A percentile compares a stretch with the other conserved stretches of the same genome.
phyloP scores from a whole-genome alignment of 768 basidiomycete species.

The Boletellus ananas region DNA sequence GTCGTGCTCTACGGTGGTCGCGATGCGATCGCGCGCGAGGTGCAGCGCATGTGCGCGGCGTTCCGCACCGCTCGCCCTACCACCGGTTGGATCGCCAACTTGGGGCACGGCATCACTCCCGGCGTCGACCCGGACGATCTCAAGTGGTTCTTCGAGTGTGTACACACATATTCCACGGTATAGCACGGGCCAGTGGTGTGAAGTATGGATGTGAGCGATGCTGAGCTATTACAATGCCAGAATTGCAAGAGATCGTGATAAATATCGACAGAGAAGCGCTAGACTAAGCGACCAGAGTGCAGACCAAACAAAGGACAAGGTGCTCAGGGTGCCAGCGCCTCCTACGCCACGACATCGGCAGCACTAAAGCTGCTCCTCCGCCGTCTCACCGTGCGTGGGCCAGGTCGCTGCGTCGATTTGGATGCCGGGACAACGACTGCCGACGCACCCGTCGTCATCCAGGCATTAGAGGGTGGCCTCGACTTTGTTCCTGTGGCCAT shows the following conservation, averaged over 20 bases:
- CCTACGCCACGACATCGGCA: constrained; percentile 79
- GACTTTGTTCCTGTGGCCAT: constrained; percentile 39
- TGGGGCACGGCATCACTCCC: constrained; percentile 97
- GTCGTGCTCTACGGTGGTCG: constrained; percentile 78
- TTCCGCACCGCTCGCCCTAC: constrained; percentile 54
- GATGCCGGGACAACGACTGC: constrained; percentile 69
- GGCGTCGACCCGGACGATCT: constrained; percentile 93
- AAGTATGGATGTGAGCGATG: constrained; percentile 13
- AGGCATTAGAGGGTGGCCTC: constrained; percentile 49
- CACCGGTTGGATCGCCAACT: constrained; percentile 92
- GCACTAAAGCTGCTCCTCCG: constrained; percentile 85
- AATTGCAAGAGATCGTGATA: constrained; percentile 22
- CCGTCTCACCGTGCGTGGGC: constrained; percentile 67
- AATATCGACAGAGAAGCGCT: constrained; percentile 22
- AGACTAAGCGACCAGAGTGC: background rate
- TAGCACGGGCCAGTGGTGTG: constrained; percentile 14
- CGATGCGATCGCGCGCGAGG: constrained; percentile 81
- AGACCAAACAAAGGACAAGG: constrained; percentile 4
- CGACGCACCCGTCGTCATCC: constrained; percentile 71
- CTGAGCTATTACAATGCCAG: constrained; percentile 30
- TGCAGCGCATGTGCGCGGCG: constrained; percentile 76
- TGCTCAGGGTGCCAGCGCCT: too few species aligned
- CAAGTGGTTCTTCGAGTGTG: constrained; percentile 86
- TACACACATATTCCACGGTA: constrained; percentile 70
- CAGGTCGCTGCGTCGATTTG: constrained; percentile 66